These are phyloP conservation scores for Yamadazyma sp. DNA, from an alignment of 1,139 yeast genomes.

Conservation along the genomic window DNA sequence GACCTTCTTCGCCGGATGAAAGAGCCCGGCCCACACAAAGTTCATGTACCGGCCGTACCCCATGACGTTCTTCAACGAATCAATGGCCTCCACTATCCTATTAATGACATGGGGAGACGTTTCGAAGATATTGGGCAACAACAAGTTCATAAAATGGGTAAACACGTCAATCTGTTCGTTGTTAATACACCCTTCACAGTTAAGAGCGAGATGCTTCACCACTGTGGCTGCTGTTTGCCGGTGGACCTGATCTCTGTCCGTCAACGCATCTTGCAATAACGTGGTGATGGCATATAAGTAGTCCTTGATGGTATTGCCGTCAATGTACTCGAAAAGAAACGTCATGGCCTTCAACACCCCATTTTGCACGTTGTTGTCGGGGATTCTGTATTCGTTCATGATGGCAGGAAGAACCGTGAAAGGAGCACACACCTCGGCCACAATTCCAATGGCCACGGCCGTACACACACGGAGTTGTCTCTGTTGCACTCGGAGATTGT, in stretches of 20 bases:
- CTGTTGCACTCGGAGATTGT: slow-evolving; percentile 87
- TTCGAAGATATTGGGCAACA: slow-evolving; percentile 84
- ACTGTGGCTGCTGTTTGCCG: slow-evolving; percentile 95
- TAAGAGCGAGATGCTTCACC: slow-evolving; percentile 76
- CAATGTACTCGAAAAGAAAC: slow-evolving; percentile 92
- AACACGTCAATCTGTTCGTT: slow-evolving; percentile 66
- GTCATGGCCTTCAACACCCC: slow-evolving; percentile 91
- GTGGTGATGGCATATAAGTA: slow-evolving; percentile 83
- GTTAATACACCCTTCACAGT: slow-evolving; percentile 71
- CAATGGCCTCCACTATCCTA: slow-evolving; percentile 79
- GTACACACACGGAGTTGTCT: slow-evolving; percentile 96
- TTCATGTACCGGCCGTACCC: slow-evolving; percentile 77
- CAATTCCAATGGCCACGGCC: slow-evolving; percentile 97
- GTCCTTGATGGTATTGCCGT: slow-evolving; percentile 70
- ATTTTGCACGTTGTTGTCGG: slow-evolving; percentile 91
- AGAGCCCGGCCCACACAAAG: slow-evolving; percentile 84
- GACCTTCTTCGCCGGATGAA: slow-evolving; percentile 91
- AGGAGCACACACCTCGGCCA: slow-evolving; percentile 91
- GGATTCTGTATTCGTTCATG: slow-evolving; percentile 93
- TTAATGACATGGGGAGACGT: slow-evolving; percentile 93
- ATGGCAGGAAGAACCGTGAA: slow-evolving; percentile 94
- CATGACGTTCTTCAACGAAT: slow-evolving; percentile 66
- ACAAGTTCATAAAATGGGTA: slow-evolving; percentile 68
- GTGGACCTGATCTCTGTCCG: slow-evolving; percentile 89
- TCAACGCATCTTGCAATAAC: slow-evolving; percentile 82